phyloP scores from a whole-genome alignment of 129 eudicot genomes.

The Tagetes erecta region DNA sequence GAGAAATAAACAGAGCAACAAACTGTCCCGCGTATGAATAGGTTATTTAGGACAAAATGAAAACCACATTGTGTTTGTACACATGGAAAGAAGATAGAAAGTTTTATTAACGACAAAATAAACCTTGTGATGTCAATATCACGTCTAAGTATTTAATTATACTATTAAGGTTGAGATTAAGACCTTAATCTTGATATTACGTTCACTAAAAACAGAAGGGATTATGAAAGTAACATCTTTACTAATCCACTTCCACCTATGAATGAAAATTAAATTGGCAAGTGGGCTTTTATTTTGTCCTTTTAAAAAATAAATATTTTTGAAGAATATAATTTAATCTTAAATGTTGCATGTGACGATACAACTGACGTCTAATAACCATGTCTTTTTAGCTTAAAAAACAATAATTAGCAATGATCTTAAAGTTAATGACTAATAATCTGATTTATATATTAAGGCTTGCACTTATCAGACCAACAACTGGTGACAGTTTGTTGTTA shows the following conservation, averaged over 20 bases:
- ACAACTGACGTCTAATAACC: conserved; percentile 29
- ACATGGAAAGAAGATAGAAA: conserved; percentile 14
- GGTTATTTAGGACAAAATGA: not conserved
- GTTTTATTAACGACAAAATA: not conserved
- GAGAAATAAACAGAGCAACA: too few species aligned
- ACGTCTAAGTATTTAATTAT: conserved; percentile 7
- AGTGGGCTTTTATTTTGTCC: conserved; percentile 1
- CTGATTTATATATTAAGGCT: conserved; percentile 24
- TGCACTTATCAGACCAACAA: conserved; percentile 36
- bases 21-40: too few species aligned
- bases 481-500: conserved; percentile 25
- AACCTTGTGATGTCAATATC: conserved; percentile 21
- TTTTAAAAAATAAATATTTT: not conserved
- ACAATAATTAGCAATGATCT: conserved; percentile 1
- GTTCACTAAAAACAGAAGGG: conserved; percentile 27
- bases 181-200: conserved; percentile 23
- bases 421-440: conserved; percentile 24
- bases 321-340: conserved; percentile 23
- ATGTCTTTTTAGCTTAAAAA: conserved; percentile 1
- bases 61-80: conserved; percentile 17
- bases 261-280: conserved; percentile 26
- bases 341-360: conserved; percentile 33
- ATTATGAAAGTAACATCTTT: conserved; percentile 28
- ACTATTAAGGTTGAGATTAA: conserved; percentile 21
- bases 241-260: conserved; percentile 17